These are phyloP conservation scores for Neophaeococcomyces mojaviensis DNA, from an alignment of 2,329 filamentous ascomycete genomes.

Conservation along the genomic window DNA sequence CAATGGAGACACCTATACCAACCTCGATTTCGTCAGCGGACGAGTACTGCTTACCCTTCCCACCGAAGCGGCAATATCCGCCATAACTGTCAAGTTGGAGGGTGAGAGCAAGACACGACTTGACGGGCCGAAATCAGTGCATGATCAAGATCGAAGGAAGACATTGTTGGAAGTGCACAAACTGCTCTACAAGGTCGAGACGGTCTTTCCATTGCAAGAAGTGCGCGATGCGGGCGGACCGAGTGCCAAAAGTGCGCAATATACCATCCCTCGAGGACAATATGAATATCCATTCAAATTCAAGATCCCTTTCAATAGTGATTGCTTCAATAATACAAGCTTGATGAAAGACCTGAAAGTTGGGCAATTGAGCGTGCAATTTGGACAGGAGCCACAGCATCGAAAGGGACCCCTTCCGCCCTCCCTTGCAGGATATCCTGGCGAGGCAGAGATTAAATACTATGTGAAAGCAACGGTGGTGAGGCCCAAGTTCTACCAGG, in stretches of 20 bases:
- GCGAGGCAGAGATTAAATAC: conserved; percentile 83
- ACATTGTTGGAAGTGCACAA: conserved; percentile 44
- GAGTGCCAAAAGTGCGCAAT: conserved; percentile 26
- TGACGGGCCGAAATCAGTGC: conserved; percentile 32
- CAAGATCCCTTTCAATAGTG: conserved; percentile 46
- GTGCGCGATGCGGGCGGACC: conserved; percentile 30
- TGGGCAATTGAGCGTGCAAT: conserved; percentile 38
- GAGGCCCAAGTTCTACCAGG: conserved; percentile 79
- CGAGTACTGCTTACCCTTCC: conserved; percentile 37
- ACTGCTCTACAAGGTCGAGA: conserved; percentile 41
- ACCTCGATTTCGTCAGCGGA: conserved; percentile 41
- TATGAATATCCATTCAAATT: conserved; percentile 45
- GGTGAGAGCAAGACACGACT: conserved; percentile 42
- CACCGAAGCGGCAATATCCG: conserved; percentile 36
- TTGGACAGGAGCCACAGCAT: conserved; percentile 49
- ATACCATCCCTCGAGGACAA: conserved; percentile 38
- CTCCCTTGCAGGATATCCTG: conserved; percentile 77
- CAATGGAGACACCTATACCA: conserved; percentile 38
- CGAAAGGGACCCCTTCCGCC: conserved; percentile 82
- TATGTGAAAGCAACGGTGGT: conserved; percentile 94
- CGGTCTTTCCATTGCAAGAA: conserved; percentile 39
- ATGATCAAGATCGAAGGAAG: conserved; percentile 41
- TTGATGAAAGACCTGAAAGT: conserved; percentile 41
- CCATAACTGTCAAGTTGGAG: conserved; percentile 43
- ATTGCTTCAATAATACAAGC: conserved; percentile 38